Evolutionary conservation across 495 filamentous ascomycete genomes (phyloP), one percentile per base, ranked within the genome.

Genomic region (Aspergillus incahuasiensis): DNA sequence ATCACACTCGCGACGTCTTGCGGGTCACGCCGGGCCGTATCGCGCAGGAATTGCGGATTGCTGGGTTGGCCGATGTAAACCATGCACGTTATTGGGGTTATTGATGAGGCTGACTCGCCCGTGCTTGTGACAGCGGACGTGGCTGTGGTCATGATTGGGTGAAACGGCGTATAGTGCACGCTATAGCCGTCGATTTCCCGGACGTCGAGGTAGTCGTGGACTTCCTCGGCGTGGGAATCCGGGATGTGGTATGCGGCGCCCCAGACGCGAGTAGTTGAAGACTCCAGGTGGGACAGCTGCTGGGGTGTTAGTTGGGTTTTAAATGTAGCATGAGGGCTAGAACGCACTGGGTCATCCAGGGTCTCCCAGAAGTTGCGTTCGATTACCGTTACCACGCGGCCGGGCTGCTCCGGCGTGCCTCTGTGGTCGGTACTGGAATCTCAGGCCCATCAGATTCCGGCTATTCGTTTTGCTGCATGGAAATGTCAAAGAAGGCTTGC

Each of bases 131-230:
- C 30, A 5, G 45, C 44, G 9, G 51, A 41, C 6, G 38, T 38
- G 15, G 49, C 11, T 21, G 16, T 38, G 47, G 8, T 16, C n/a
- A n/a, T 40, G 1, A 62, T 45, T 9, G 87, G 81, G 65, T 89
- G 76, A 69, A 96, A 96, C 1, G 85, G 83, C 19, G 89, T 92
- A 69, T 89, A 89, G 65, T 95, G 90, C 58, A 94, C 91, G 30
- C 82, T 88, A 67, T 97, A 97, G 6, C 95, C 95, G 68, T 97
- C 94, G 62, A 97, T 96, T 73, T 99, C 95, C 13, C 95, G 87
- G 54, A 96, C 91, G 66, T 97, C 92, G 34, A 99, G 90, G 69
- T 97, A 92, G 51, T 87, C 80, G 55, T 88, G 86, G 3, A 96
- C 95, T 72, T 91, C 87, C 55, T 82, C 79, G 15, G 94, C 89